Percentiles rank a stretch among this genome's conserved stretches.
Conservation (phyloP, 768 basidiomycete species). For the Inosperma sp. region DNA sequence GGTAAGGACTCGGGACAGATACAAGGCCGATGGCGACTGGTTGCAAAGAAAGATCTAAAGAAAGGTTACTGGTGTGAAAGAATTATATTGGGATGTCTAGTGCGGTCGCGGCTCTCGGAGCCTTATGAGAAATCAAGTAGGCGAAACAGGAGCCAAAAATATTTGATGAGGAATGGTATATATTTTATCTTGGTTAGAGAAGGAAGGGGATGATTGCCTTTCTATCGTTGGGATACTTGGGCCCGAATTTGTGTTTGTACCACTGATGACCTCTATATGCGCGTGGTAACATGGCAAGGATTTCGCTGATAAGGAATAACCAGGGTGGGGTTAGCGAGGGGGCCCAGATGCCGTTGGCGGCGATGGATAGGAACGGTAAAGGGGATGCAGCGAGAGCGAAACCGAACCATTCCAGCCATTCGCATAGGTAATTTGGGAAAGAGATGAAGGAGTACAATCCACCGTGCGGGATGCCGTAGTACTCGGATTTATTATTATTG, state of each 20-base stretch:
- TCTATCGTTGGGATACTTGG: conserved; percentile 71
- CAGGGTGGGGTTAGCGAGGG: conserved; percentile 64
- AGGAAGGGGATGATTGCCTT: conserved; percentile 79
- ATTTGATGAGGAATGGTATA: too few species aligned
- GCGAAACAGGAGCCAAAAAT: too few species aligned
- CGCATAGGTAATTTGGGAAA: conserved; percentile 91
- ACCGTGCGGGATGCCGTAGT: conserved; percentile 80
- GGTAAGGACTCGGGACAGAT: too few species aligned
- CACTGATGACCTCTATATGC: conserved; percentile 79
- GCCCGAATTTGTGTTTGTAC: conserved; percentile 75
- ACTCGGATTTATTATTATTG: conserved; percentile 34
- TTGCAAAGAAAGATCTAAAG: too few species aligned
- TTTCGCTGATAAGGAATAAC: conserved; percentile 70
- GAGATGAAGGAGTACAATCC: conserved; percentile 74
- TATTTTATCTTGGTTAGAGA: too few species aligned
- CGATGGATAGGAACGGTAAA: conserved; percentile 32
- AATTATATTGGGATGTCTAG: too few species aligned
- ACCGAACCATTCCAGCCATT: conserved; percentile 93
- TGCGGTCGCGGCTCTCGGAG: too few species aligned
- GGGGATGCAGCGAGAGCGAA: conserved; percentile 76
- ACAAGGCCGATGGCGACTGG: too few species aligned
- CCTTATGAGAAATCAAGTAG: too few species aligned
- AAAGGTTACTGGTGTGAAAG: too few species aligned
- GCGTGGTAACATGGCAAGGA: conserved; percentile 76
- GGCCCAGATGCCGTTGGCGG: conserved; percentile 34